Evolutionary conservation across 768 basidiomycete species (phyloP), one percentile per base, ranked within the genome.

Genomic region (Termitomyces sp.): DNA sequence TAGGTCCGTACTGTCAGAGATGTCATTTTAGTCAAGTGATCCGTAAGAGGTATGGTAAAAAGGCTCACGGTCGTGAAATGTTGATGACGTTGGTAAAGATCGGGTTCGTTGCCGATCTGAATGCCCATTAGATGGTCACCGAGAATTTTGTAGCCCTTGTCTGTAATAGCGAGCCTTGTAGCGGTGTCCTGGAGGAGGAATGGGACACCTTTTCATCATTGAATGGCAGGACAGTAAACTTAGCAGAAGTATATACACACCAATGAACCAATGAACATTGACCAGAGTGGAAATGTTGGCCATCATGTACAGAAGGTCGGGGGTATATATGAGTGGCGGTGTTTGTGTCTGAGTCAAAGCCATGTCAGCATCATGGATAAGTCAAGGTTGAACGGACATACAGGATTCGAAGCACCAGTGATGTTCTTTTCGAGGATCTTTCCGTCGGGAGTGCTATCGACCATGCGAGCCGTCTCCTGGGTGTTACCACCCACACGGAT

Each of bases 401-500:
- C 65, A 13, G 63, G 63, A 57, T 66, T 64, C 2, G 56, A 58
- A 10, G 53, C 34, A 3, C 58, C 63, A 44, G n/a, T 54, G 10
- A 47, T 47, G 37, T 66, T 59, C 53, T 69, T 69, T 39, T 61
- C 60, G 6, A 68, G 61, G 2, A 68, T 62, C 34, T 51, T 69
- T 20, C 74, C 76, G 53, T 82, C 76, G 0, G 78, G 67, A 9
- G 84, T 78, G 36, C 72, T 75, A 46, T 73, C 72, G 9, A 83
- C 83, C 59, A 83, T 68, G 4, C 71, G 65, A 9, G 84, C 86
- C 3, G 74, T 79, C 55, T 94, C 91, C 66, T 92, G 91, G 0
- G 87, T 85, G 69, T 92, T 92, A 46, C 90, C 90, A 26, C 91
- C 90, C 1, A 92, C 75, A 51, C 90, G 82, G n/a, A 92, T 70